Evolutionary conservation across 2,329 filamentous ascomycete species (phyloP).

Genomic region (Botrytis paeoniae): DNA sequence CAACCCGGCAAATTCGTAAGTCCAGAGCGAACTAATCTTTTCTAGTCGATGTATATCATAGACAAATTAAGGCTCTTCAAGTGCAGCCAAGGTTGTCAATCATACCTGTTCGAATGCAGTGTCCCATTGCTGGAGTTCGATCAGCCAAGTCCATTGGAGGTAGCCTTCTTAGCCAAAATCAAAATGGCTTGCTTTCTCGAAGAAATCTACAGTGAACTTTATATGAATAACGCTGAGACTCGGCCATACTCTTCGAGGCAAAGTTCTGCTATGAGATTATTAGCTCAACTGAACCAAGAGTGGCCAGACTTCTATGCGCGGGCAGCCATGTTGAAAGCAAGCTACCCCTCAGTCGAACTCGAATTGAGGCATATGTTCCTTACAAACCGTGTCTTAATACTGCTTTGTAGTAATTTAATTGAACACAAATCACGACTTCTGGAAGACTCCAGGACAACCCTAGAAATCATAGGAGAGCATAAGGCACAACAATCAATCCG

Average conservation of each 20-base stretch:
- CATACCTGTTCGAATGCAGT: background rate
- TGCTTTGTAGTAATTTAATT: background rate
- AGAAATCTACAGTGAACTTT: background rate
- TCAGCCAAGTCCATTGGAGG: background rate
- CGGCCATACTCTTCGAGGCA: background rate
- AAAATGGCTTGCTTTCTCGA: background rate
- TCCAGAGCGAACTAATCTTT: background rate
- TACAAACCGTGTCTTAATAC: background rate
- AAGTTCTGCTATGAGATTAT: background rate
- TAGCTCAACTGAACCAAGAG: background rate
- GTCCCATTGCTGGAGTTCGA: background rate
- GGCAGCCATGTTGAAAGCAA: background rate
- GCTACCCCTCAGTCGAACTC: background rate
- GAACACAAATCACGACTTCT: background rate
- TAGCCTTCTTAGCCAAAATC: background rate
- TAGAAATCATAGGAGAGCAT: background rate
- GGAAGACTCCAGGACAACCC: background rate
- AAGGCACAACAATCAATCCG: background rate
- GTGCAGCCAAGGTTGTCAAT: background rate
- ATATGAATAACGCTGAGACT: background rate
- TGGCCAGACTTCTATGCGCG: background rate
- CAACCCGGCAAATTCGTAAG: background rate
- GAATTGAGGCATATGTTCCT: background rate
- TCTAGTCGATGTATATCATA: slow-evolving; percentile 2
- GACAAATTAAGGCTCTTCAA: background rate